phyloP scores from a whole-genome alignment of 805 yeast species.

The Metschnikowia matae region DNA sequence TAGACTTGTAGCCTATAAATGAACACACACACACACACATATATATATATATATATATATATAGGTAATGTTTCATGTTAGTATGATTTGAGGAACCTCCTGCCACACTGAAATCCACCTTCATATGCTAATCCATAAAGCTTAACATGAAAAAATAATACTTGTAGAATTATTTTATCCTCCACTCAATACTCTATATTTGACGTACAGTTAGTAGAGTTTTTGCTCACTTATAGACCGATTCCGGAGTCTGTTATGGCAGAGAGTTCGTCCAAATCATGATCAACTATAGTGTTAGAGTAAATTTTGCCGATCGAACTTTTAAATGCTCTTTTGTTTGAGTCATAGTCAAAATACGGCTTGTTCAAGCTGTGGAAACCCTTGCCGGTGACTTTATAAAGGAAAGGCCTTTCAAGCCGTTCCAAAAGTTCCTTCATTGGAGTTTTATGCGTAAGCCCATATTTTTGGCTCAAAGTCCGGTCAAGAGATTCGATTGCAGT shows the following conservation, averaged over 20 bases:
- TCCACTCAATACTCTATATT: too few species aligned
- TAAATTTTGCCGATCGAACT: too few species aligned
- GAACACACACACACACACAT: too few species aligned
- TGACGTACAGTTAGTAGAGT: not conserved
- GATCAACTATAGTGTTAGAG: constrained; percentile 27
- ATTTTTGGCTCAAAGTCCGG: constrained; percentile 9
- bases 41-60: too few species aligned
- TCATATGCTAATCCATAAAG: too few species aligned
- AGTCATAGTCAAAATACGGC: constrained; percentile 31
- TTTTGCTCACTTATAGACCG: not conserved
- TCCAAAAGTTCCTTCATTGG: constrained; percentile 18
- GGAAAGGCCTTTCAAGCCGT: constrained; percentile 31
- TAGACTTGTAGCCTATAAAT: too few species aligned
- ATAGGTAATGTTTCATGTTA: too few species aligned
- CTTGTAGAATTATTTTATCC: too few species aligned
- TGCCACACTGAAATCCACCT: too few species aligned
- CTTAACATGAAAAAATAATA: too few species aligned
- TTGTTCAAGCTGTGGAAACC: constrained; percentile 35
- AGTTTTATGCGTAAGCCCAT: not conserved
- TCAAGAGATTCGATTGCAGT: constrained; percentile 14
- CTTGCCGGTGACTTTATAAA: constrained; percentile 37
- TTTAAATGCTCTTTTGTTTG: constrained; percentile 8
- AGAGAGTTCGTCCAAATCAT: constrained; percentile 30
- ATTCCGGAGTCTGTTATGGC: not conserved
- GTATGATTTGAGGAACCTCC: too few species aligned